These are phyloP conservation scores for Lentinula guzmanii DNA, from an alignment of 768 basidiomycete genomes.

Conservation along the genomic window DNA sequence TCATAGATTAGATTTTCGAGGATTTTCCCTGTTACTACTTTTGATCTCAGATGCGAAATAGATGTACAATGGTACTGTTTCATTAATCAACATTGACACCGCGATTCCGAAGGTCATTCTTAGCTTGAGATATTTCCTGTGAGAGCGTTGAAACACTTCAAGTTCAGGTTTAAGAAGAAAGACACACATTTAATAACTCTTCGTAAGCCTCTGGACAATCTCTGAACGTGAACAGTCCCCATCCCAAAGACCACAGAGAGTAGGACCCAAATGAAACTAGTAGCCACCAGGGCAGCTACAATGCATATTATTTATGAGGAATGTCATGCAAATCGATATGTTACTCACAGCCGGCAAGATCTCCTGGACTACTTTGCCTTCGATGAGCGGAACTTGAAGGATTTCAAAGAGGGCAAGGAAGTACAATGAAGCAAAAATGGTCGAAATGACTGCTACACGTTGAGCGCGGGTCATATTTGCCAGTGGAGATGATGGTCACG, in stretches of 20 bases:
- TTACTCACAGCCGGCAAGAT: conserved; percentile 56
- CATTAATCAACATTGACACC: conserved; percentile 42
- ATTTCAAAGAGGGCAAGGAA: conserved; percentile 50
- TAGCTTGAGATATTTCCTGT: conserved; percentile 57
- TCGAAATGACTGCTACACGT: conserved; percentile 41
- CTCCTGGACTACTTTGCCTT: conserved; percentile 35
- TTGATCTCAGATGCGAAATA: background rate
- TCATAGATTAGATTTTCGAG: background rate
- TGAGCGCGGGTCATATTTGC: conserved; percentile 57
- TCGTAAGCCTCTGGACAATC: conserved; percentile 79
- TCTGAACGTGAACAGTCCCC: conserved; percentile 65
- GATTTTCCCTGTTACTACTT: too few relatives aligned
- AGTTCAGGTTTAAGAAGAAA: conserved; percentile 6
- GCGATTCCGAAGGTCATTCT: conserved; percentile 38
- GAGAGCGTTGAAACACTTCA: conserved; percentile 5
- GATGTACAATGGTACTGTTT: background rate
- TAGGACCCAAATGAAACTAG: conserved; percentile 77
- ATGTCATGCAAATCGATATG: background rate
- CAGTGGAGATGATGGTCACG: background rate
- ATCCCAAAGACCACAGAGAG: conserved; percentile 70
- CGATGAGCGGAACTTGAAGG: conserved; percentile 49
- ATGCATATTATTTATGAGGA: background rate
- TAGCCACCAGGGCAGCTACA: conserved; percentile 79
- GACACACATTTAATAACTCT: conserved; percentile 56
- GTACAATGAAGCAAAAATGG: conserved; percentile 42